A percentile compares a stretch with the other conserved stretches of the same genome.
phyloP scores from a whole-genome alignment of 768 basidiomycete species.

The Suillus americanus region DNA sequence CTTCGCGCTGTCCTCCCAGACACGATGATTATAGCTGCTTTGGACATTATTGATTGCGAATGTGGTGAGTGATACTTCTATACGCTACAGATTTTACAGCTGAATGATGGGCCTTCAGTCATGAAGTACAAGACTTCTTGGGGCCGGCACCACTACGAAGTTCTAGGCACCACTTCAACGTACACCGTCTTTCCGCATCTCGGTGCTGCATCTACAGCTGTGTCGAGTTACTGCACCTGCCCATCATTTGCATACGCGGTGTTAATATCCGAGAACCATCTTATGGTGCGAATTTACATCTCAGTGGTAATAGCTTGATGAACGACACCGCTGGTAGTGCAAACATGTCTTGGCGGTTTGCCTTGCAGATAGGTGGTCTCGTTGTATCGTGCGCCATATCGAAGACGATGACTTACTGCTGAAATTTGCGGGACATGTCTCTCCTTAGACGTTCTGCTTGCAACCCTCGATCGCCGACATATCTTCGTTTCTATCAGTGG shows the following conservation, averaged over 20 bases:
- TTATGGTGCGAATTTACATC: constrained; percentile 50
- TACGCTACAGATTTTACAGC: not conserved
- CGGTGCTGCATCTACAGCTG: constrained; percentile 35
- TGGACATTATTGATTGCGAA: constrained; percentile 74
- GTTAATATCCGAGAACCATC: constrained; percentile 55
- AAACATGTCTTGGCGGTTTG: constrained; percentile 74
- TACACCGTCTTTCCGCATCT: constrained; percentile 58
- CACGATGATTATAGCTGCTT: constrained; percentile 60
- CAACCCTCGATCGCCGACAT: not conserved
- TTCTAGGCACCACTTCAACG: constrained; percentile 62
- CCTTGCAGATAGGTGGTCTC: constrained; percentile 54
- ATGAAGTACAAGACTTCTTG: constrained; percentile 58
- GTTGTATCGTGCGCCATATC: constrained; percentile 49
- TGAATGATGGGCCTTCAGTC: constrained; percentile 39
- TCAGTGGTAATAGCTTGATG: not conserved
- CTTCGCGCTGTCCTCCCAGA: constrained; percentile 63
- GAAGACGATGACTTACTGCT: constrained; percentile 48
- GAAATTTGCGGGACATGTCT: constrained; percentile 17
- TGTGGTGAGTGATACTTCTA: constrained; percentile 45
- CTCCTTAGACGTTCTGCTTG: not conserved
- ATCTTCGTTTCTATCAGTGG: not conserved
- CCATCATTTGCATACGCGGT: constrained; percentile 71
- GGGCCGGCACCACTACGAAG: constrained; percentile 62
- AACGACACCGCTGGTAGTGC: constrained; percentile 48
- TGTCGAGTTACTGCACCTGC: constrained; percentile 68